These are phyloP conservation scores for Mariannaea elegans DNA, from an alignment of 2,329 filamentous ascomycete species.

Conservation along the genomic window DNA sequence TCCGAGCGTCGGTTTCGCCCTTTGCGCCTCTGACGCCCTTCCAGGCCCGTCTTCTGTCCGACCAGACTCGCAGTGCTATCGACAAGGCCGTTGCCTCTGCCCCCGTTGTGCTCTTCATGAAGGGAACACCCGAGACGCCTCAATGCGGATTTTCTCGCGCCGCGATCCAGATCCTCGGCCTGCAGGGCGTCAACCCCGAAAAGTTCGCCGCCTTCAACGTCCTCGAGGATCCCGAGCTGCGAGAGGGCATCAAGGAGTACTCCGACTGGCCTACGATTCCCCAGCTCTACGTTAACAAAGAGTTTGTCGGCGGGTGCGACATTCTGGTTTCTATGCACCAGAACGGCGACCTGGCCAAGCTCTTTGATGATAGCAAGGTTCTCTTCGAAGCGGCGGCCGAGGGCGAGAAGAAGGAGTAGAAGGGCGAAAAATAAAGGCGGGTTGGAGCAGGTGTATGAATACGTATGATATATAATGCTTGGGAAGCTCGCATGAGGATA, in stretches of 20 bases:
- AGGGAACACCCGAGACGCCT: constrained; percentile 94
- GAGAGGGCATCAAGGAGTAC: constrained; percentile 96
- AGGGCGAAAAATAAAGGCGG: constrained; percentile 6
- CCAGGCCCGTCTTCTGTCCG: constrained; percentile 77
- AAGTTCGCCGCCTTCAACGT: constrained; percentile 99
- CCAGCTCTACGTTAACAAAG: constrained; percentile 93
- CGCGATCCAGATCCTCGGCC: constrained; percentile 90
- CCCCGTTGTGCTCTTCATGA: constrained; percentile 98
- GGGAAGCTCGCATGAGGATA: constrained; percentile 30
- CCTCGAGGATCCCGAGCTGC: constrained; percentile 86
- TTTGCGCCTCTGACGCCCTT: constrained; percentile 41
- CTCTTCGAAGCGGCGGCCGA: constrained; percentile 63
- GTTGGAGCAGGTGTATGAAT: constrained; percentile 35
- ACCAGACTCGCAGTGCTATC: constrained; percentile 82
- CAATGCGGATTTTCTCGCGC: constrained; percentile 98
- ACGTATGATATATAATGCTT: constrained; percentile 37
- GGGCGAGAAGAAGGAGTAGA: constrained; percentile 48
- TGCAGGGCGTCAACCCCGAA: constrained; percentile 92
- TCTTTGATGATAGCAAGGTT: constrained; percentile 93
- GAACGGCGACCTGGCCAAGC: constrained; percentile 89
- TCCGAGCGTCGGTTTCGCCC: constrained; percentile 35
- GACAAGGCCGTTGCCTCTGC: constrained; percentile 88
- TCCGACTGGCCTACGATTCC: constrained; percentile 99
- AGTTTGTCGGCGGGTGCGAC: constrained; percentile 98
- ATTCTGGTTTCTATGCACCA: constrained; percentile 98